Conservation (phyloP, 768 basidiomycete genomes). For the Termitomyces sp. region DNA sequence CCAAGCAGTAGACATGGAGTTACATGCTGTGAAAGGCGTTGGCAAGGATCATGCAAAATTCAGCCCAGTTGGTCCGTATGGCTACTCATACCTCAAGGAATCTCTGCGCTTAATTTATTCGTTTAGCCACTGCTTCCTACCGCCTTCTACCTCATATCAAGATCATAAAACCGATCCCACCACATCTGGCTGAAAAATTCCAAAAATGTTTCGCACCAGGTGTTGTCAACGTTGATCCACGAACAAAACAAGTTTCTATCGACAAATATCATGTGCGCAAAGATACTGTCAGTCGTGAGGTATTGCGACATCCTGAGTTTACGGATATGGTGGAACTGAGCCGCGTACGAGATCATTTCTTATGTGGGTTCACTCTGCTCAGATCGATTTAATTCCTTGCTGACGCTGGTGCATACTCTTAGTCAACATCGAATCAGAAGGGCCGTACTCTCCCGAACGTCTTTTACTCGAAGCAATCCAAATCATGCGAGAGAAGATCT, state of each 20-base stretch:
- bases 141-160: slow-evolving; percentile 86
- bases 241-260: slow-evolving; percentile 58
- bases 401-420: background rate
- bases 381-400: background rate
- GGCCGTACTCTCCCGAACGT: slow-evolving; percentile 82
- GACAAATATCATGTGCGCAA: slow-evolving; percentile 66
- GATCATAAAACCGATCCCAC: slow-evolving; percentile 72
- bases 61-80: slow-evolving; percentile 79
- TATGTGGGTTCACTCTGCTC: slow-evolving; percentile 56
- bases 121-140: slow-evolving; percentile 89
- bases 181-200: slow-evolving; percentile 77
- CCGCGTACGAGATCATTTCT: slow-evolving; percentile 87
- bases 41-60: slow-evolving; percentile 97
- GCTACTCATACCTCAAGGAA: background rate
- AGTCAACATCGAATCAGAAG: slow-evolving; percentile 92
- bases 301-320: slow-evolving; percentile 89
- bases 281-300: slow-evolving; percentile 91
- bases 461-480: slow-evolving; percentile 76
- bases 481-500: slow-evolving; percentile 82
- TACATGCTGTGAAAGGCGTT: slow-evolving; percentile 90
- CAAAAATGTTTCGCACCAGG: slow-evolving; percentile 84
- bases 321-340: slow-evolving; percentile 77
- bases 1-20: slow-evolving; percentile 78
- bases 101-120: background rate
- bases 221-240: slow-evolving; percentile 62